phyloP scores from a whole-genome alignment of 1,284 basidiomycete species.

The Takashimella koratensis region DNA sequence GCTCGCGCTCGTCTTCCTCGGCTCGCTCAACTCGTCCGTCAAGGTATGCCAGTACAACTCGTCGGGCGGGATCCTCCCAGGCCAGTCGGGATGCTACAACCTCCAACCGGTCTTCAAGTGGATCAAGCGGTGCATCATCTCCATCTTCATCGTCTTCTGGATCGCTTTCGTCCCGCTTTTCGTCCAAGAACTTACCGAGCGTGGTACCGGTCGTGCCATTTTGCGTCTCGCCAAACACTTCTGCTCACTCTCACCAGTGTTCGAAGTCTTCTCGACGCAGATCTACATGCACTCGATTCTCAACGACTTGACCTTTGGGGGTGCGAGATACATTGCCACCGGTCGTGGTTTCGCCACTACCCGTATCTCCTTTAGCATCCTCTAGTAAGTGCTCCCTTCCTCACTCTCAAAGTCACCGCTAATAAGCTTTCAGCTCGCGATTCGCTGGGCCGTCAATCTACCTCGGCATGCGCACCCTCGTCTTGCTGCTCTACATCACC shows the following conservation, averaged over 20 bases:
- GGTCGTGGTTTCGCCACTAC: conserved; percentile 95
- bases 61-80: conserved; percentile 65
- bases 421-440: conserved; percentile 60
- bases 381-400: conserved; percentile 54
- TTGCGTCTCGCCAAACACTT: conserved; percentile 89
- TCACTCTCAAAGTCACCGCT: neutral
- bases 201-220: conserved; percentile 82
- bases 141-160: conserved; percentile 94
- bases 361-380: conserved; percentile 83
- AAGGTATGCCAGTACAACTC: conserved; percentile 71
- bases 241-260: conserved; percentile 84
- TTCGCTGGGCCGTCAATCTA: conserved; percentile 97
- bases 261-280: conserved; percentile 94
- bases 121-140: conserved; percentile 91
- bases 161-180: conserved; percentile 90
- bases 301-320: conserved; percentile 91
- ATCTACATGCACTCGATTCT: conserved; percentile 94
- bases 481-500: conserved; percentile 87
- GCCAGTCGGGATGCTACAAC: conserved; percentile 85
- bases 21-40: conserved; percentile 77
- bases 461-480: conserved; percentile 82
- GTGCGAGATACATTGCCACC: conserved; percentile 97
- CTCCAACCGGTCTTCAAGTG: conserved; percentile 82
- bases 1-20: conserved; percentile 81
- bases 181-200: conserved; percentile 90